These are phyloP conservation scores for Malus hybrid DNA, from an alignment of 331 rosid species.

Conservation along the genomic window DNA sequence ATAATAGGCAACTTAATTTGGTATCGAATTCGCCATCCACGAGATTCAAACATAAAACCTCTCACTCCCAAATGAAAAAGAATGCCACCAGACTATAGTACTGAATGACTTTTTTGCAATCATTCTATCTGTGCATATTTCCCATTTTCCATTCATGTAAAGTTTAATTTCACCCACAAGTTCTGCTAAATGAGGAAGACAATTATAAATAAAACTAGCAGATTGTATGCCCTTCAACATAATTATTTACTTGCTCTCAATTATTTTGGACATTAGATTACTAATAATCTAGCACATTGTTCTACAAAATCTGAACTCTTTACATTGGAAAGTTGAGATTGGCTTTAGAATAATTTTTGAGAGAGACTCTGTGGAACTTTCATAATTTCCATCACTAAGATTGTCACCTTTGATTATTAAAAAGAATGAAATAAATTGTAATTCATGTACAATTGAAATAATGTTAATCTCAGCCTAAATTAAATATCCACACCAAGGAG, in stretches of 20 bases:
- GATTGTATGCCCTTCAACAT: not conserved
- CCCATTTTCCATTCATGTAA: too few species aligned
- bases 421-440: constrained; percentile 26
- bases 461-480: not conserved
- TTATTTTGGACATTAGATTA: not conserved
- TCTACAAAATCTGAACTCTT: not conserved
- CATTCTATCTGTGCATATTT: not conserved
- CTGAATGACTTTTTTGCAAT: too few species aligned
- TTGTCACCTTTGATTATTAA: constrained; percentile 4
- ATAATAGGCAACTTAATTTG: too few species aligned
- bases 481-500: constrained; percentile 17
- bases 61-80: too few species aligned
- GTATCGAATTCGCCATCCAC: too few species aligned
- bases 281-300: not conserved
- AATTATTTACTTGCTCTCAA: not conserved
- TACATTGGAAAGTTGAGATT: not conserved
- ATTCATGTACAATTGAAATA: constrained; percentile 15
- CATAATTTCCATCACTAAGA: not conserved
- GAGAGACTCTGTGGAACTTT: not conserved
- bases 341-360: not conserved
- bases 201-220: not conserved
- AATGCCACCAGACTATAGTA: too few species aligned
- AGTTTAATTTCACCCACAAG: not conserved
- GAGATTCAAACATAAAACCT: too few species aligned
- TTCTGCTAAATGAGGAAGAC: not conserved